Evolutionary conservation across 1,284 basidiomycete species (phyloP).

Genomic region (Sphagnurus paluster): DNA sequence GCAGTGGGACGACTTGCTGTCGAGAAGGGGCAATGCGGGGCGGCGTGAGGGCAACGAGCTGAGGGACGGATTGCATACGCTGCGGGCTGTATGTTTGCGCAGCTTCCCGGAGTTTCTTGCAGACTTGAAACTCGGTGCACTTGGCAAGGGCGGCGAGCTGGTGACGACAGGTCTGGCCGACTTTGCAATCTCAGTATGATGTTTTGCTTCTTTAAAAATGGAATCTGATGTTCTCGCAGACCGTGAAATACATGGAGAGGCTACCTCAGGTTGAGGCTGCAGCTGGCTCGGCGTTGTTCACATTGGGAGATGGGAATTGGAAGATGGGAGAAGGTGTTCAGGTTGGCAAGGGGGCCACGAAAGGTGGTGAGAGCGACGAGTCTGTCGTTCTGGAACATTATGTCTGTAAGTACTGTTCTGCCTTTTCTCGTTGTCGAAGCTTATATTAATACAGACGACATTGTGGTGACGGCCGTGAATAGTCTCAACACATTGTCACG

Average conservation of each 20-base stretch:
- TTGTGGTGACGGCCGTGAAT: slow-evolving; percentile 58
- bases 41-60: slow-evolving; percentile 62
- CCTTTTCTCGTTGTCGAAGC: slow-evolving; percentile 7
- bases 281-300: slow-evolving; percentile 60
- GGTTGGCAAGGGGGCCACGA: slow-evolving; percentile 50
- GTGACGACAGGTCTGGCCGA: slow-evolving; percentile 65
- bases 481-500: slow-evolving; percentile 64
- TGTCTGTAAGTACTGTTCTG: slow-evolving; percentile 48
- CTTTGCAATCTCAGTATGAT: slow-evolving; percentile 54
- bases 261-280: slow-evolving; percentile 69
- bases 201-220: slow-evolving; percentile 1
- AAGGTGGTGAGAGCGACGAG: slow-evolving; percentile 52
- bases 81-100: slow-evolving; percentile 67
- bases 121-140: slow-evolving; percentile 65
- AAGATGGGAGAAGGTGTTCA: slow-evolving; percentile 81
- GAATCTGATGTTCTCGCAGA: slow-evolving; percentile 37
- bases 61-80: slow-evolving; percentile 62
- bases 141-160: slow-evolving; percentile 45
- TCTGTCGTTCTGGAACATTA: slow-evolving; percentile 70
- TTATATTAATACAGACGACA: slow-evolving; percentile 51
- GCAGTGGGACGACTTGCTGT: slow-evolving; percentile 68
- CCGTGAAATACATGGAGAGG: slow-evolving; percentile 64
- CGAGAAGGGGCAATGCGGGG: slow-evolving; percentile 40
- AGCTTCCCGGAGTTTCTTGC: slow-evolving; percentile 81
- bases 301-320: slow-evolving; percentile 83